Evolutionary conservation across 768 basidiomycete genomes (phyloP), one percentile per base, ranked within the genome.

Genomic region (Leccinum broughii): DNA sequence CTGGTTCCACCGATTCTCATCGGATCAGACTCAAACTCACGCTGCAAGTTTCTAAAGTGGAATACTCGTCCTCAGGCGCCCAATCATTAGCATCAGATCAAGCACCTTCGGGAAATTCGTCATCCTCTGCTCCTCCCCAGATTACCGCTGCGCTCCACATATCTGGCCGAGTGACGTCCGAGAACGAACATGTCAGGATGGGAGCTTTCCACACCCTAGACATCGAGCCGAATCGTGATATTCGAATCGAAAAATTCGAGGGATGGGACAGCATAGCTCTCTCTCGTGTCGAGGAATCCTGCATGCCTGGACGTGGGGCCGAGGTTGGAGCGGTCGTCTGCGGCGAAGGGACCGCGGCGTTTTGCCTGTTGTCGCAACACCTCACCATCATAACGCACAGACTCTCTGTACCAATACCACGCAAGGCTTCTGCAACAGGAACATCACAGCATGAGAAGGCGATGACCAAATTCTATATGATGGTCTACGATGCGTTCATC

Each of bases 161-260:
- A 56, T 83, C 91, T 28, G 97, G 97, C 22, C 85, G 84, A 57
- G 94, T 98, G 20, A 85, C 85, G 11, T 80, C 83, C 37, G 96
- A 98, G 77, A 97, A 95, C 67, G 83, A 81, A 46, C 86, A 94
- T 72, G 97, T 97, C 50, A 90, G 89, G 71, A 80, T 98, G 69
- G 95, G 96, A 1, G 93, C 95, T 24, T 94, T 84, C 71, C 97
- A 99, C 72, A 98, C 97, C 2, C 81, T 99, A 17, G 96, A 97
- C 68, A 80, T 99, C 51, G 97, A 98, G 71, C 80, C 85, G 6
- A 94, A 97, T 74, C 83, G 95, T 6, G 89, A 98, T 72, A 85
- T 99, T 55, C 84, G 92, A 50, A 88, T 99, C 61, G 89, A 92
- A 72, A 99, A 97, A 74, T 57, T 66, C 39, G 85, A 89, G 56